Evolutionary conservation across 805 yeast species (phyloP).

Genomic region (Candida qinlingensis): DNA sequence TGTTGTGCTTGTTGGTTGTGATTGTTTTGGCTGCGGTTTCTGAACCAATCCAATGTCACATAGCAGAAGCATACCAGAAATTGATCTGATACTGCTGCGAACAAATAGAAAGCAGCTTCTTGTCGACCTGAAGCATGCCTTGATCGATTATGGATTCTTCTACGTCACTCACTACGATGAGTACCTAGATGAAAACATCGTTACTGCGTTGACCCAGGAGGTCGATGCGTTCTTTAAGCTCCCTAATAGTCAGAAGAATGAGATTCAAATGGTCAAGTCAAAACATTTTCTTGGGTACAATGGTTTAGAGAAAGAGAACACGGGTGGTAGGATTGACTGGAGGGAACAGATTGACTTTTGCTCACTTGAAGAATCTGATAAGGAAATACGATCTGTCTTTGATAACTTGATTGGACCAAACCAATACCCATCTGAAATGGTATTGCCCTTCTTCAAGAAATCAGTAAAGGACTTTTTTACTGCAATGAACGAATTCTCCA

Average conservation of each 20-base stretch:
- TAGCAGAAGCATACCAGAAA: conserved; percentile 12
- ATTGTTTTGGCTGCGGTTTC: not conserved
- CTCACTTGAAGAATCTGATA: conserved; percentile 36
- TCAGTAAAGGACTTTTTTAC: conserved; percentile 31
- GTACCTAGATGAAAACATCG: conserved; percentile 24
- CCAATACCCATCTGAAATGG: conserved; percentile 35
- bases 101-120: conserved; percentile 5
- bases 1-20: not conserved
- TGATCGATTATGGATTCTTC: conserved; percentile 36
- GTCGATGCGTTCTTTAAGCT: conserved; percentile 29
- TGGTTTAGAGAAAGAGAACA: conserved; percentile 39
- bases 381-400: conserved; percentile 25
- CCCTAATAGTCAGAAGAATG: conserved; percentile 29
- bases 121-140: conserved; percentile 29
- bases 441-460: conserved; percentile 32
- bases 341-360: conserved; percentile 44
- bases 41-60: not conserved
- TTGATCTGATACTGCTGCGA: conserved; percentile 11
- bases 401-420: conserved; percentile 43
- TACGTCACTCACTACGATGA: conserved; percentile 29
- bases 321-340: conserved; percentile 41
- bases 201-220: conserved; percentile 27
- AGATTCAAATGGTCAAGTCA: conserved; percentile 35
- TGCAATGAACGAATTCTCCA: conserved; percentile 40
- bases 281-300: conserved; percentile 44